These are phyloP conservation scores for Stylosanthes scabra DNA, from an alignment of 331 rosid genomes.

Conservation along the genomic window DNA sequence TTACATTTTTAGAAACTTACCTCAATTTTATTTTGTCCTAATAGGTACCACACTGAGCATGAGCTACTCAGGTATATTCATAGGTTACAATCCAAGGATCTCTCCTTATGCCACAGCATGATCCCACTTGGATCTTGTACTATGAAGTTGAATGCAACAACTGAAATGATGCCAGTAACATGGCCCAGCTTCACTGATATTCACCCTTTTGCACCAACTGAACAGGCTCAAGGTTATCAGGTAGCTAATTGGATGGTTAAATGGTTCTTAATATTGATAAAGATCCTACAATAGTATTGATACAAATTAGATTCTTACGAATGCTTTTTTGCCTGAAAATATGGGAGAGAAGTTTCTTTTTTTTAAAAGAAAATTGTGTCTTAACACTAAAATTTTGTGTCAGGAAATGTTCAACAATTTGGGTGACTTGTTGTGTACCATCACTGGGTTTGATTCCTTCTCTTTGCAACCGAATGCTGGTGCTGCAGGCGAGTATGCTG, in stretches of 20 bases:
- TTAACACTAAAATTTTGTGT: slow-evolving; percentile 37
- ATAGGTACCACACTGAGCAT: slow-evolving; percentile 93
- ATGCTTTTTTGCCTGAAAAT: slow-evolving; percentile 12
- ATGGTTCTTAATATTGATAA: background rate
- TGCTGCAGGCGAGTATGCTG: slow-evolving; percentile 99
- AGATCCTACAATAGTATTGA: slow-evolving; percentile 3
- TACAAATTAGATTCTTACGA: slow-evolving; percentile 26
- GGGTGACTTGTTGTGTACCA: slow-evolving; percentile 84
- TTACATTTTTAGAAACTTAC: slow-evolving; percentile 29
- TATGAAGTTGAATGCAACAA: slow-evolving; percentile 93
- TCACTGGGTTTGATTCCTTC: slow-evolving; percentile 96
- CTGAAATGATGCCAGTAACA: slow-evolving; percentile 99
- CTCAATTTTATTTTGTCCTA: slow-evolving; percentile 25
- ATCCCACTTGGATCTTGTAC: slow-evolving; percentile 98
- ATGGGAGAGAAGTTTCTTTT: slow-evolving; percentile 31
- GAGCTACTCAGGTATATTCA: slow-evolving; percentile 88
- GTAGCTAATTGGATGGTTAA: slow-evolving; percentile 66
- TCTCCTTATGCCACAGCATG: slow-evolving; percentile 95
- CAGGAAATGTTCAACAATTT: slow-evolving; percentile 95
- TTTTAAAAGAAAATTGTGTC: no score
- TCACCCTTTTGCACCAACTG: slow-evolving; percentile 95
- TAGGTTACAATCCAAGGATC: slow-evolving; percentile 84
- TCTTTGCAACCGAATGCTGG: slow-evolving; percentile 99
- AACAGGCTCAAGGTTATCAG: slow-evolving; percentile 96
- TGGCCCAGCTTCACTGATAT: slow-evolving; percentile 84